These are phyloP conservation scores for Penicillium sp. DNA, from an alignment of 2,329 filamentous ascomycete species.

Conservation along the genomic window DNA sequence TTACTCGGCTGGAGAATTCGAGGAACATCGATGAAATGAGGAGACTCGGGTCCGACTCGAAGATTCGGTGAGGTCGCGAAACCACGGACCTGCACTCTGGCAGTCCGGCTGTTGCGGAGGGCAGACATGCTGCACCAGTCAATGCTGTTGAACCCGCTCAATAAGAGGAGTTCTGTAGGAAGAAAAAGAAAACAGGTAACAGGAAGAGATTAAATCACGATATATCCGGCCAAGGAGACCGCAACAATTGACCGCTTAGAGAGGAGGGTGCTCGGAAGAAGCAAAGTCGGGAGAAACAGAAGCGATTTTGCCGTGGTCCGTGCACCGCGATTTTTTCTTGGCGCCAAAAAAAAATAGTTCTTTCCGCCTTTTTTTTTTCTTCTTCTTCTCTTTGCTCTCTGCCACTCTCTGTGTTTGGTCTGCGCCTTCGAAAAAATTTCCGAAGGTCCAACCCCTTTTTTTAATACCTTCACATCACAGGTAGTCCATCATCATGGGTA, in stretches of 20 bases:
- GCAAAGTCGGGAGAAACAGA: slow-evolving; percentile 30
- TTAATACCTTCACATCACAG: slow-evolving; percentile 18
- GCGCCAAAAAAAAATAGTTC: slow-evolving; percentile 38
- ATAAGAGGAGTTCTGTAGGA: neutral
- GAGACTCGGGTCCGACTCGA: slow-evolving; percentile 70
- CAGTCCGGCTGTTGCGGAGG: slow-evolving; percentile 38
- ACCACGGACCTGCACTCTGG: slow-evolving; percentile 40
- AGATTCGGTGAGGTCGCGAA: slow-evolving; percentile 39
- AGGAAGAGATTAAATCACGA: neutral
- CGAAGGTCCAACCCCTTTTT: slow-evolving; percentile 19
- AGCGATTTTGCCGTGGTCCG: slow-evolving; percentile 43
- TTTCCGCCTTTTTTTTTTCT: slow-evolving; percentile 29
- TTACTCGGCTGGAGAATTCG: slow-evolving; percentile 70
- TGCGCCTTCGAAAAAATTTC: slow-evolving; percentile 30
- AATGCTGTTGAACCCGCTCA: neutral
- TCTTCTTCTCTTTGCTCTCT: slow-evolving; percentile 34
- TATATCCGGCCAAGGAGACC: slow-evolving; percentile 3
- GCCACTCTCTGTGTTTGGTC: slow-evolving; percentile 31
- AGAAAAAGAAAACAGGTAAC: neutral
- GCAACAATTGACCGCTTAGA: slow-evolving; percentile 5
- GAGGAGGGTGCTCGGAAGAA: slow-evolving; percentile 22
- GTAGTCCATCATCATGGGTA: slow-evolving; percentile 64
- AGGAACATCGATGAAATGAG: slow-evolving; percentile 81
- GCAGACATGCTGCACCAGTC: slow-evolving; percentile 34
- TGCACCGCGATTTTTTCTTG: slow-evolving; percentile 36